Evolutionary conservation across 2,329 filamentous ascomycete genomes (phyloP).

Genomic region (Pezicula rhizophila): DNA sequence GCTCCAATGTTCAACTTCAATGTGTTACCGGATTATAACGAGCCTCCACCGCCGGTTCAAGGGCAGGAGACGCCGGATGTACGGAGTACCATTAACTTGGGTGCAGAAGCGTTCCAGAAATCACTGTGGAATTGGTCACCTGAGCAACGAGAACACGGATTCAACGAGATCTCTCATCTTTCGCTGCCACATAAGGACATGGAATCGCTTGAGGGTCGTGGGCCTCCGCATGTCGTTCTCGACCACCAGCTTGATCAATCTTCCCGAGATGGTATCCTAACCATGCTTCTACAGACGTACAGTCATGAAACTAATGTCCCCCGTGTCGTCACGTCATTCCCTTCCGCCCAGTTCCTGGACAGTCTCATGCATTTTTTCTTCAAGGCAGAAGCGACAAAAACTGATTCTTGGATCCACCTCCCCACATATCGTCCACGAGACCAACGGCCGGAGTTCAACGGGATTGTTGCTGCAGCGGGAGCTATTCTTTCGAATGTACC

Average conservation of each 20-base stretch:
- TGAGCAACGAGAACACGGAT: constrained; percentile 3
- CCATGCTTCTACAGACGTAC: constrained; percentile 12
- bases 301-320: background rate
- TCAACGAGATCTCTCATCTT: constrained; percentile 5
- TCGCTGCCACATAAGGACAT: constrained; percentile 8
- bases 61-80: constrained; percentile 1
- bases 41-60: background rate
- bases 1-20: background rate
- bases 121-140: constrained; percentile 13
- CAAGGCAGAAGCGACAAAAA: constrained; percentile 1
- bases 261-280: constrained; percentile 14
- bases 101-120: constrained; percentile 10
- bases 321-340: constrained; percentile 12
- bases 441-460: constrained; percentile 9
- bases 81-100: constrained; percentile 1
- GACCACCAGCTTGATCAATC: constrained; percentile 5
- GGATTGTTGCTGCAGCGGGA: constrained; percentile 11
- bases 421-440: constrained; percentile 8
- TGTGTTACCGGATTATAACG: background rate
- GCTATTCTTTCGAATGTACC: constrained; percentile 8
- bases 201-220: background rate
- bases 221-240: constrained; percentile 1
- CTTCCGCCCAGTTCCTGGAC: constrained; percentile 14
- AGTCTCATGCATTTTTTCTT: constrained; percentile 15
- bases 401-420: constrained; percentile 16